phyloP scores from a whole-genome alignment of 495 filamentous ascomycete species.

The Lichenothelia convexa region DNA sequence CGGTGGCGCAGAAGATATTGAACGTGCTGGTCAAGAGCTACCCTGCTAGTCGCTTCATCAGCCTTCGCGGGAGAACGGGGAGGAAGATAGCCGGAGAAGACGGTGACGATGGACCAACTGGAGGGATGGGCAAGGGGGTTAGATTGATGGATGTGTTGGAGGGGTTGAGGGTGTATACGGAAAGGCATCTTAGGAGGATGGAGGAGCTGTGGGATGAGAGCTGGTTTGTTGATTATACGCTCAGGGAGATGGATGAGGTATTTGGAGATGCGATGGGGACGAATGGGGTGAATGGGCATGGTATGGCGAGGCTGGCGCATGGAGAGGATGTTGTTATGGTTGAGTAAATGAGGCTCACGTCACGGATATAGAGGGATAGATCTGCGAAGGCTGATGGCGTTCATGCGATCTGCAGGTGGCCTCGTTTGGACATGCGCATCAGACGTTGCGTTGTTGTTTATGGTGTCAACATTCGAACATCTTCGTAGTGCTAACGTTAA shows the following conservation, averaged over 20 bases:
- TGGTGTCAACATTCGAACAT: conserved; percentile 30
- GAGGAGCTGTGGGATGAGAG: conserved; percentile 89
- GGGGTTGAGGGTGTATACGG: conserved; percentile 69
- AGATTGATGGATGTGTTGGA: conserved; percentile 67
- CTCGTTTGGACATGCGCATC: too few relatives aligned
- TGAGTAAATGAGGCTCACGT: too few relatives aligned
- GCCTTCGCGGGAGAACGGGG: conserved; percentile 31
- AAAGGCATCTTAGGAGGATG: conserved; percentile 72
- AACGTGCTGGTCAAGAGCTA: conserved; percentile 61
- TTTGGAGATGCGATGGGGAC: conserved; percentile 28
- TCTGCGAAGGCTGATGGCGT: too few relatives aligned
- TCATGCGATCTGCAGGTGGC: too few relatives aligned
- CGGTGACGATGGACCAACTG: conserved; percentile 8
- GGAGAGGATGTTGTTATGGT: not conserved
- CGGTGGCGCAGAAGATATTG: conserved; percentile 72
- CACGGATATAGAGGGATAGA: too few relatives aligned
- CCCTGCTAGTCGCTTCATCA: conserved; percentile 52
- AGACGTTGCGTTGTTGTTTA: too few relatives aligned
- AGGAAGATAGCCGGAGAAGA: conserved; percentile 10
- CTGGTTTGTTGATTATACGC: conserved; percentile 79
- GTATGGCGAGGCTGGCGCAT: too few relatives aligned
- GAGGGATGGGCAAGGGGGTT: conserved; percentile 23
- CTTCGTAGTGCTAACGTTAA: conserved; percentile 41
- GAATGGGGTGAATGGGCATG: conserved; percentile 13
- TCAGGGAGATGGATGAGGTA: conserved; percentile 78